Base-by-base conservation (phyloP, 1,284 basidiomycete species). In the Fomitopsis betulina region DNA sequence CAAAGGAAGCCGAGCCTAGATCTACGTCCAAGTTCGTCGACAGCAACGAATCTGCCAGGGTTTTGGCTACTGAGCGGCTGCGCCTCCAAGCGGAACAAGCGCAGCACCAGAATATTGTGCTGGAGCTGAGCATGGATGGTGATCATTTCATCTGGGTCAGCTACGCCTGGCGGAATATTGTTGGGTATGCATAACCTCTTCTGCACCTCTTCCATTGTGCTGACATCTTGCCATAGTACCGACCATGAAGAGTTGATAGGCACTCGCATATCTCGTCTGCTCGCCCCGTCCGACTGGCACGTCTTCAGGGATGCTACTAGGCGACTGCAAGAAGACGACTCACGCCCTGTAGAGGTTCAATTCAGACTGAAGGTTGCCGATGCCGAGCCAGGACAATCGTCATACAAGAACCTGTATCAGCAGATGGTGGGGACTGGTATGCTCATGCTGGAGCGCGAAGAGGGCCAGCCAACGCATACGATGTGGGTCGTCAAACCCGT, bases 401-500 rank as follows among this genome's bases (percentile, higher is more conserved):
- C 73, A 49, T 79, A 81, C 71, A 73, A 80, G 35, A 60, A 60
- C 63, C 75, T 89, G 65, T 95, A 88, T 72, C 91, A 94, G 71
- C 85, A 86, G 67, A 96, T 99, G 87, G 95, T 98, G 67, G 97
- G 94, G 40, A 97, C 97, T 70, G 97, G 97, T 23, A 98, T 99
- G 96, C 85, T 99, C 64, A 96, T 99, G 88, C 85, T 93, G 63
- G 94, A 97, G 73, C 86, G 93, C 37, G 86, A 94, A 68, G 89
- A 88, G 56, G 90, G 90, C 5, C 82, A 84, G 60, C 87, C 94
- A 2, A 93, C 95, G 23, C 97, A 99, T 73, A 97, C 96, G 5
- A 98, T 99, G 96, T 99, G 97, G 97, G 96, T 98, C 43, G 86
- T 98, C 71, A 95, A 93, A 68, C 94, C 96, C 21, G 85, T 93